Percentiles rank a stretch among this genome's conserved stretches.
phyloP scores from a whole-genome alignment of 257 asterid genomes.

The Gentiana macrophylla region DNA sequence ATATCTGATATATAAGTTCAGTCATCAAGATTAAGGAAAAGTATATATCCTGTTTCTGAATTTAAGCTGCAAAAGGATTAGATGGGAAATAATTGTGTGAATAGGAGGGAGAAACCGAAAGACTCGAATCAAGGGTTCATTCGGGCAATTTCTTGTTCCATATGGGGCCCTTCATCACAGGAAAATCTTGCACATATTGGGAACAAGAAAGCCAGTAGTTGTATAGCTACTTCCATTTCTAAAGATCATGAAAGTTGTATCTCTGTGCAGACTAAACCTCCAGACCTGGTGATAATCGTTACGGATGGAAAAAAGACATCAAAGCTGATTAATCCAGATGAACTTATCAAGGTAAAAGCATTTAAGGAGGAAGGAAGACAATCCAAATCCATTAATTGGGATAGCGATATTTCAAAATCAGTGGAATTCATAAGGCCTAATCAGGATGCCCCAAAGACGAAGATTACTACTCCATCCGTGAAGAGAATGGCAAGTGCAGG shows the following conservation, averaged over 20 bases:
- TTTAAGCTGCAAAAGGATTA: slow-evolving; percentile 25
- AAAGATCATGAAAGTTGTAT: slow-evolving; percentile 12
- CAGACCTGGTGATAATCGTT: slow-evolving; percentile 22
- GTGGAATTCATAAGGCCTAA: background rate
- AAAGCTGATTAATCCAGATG: slow-evolving; percentile 5
- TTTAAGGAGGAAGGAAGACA: slow-evolving; percentile 17
- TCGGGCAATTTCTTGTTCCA: slow-evolving; percentile 10
- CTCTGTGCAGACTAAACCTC: slow-evolving; percentile 25
- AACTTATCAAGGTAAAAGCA: slow-evolving; percentile 9
- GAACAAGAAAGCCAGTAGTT: slow-evolving; percentile 2
- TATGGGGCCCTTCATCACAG: slow-evolving; percentile 11
- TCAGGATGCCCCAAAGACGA: slow-evolving; percentile 14
- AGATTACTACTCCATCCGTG: slow-evolving; percentile 26
- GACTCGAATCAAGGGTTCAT: slow-evolving; percentile 18
- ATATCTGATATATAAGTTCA: background rate
- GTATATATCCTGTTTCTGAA: background rate
- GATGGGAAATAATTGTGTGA: slow-evolving; percentile 20
- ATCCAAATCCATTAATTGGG: slow-evolving; percentile 13
- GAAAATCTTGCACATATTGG: slow-evolving; percentile 7
- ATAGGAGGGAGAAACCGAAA: slow-evolving; percentile 17
- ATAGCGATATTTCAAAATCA: slow-evolving; percentile 3
- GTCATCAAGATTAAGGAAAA: slow-evolving; percentile 5
- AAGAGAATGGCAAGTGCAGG: slow-evolving; percentile 68
- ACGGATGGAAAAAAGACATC: slow-evolving; percentile 11
- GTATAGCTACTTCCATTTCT: slow-evolving; percentile 2